Base-by-base conservation (phyloP, 768 basidiomycete species). In the Russula dissimulans region DNA sequence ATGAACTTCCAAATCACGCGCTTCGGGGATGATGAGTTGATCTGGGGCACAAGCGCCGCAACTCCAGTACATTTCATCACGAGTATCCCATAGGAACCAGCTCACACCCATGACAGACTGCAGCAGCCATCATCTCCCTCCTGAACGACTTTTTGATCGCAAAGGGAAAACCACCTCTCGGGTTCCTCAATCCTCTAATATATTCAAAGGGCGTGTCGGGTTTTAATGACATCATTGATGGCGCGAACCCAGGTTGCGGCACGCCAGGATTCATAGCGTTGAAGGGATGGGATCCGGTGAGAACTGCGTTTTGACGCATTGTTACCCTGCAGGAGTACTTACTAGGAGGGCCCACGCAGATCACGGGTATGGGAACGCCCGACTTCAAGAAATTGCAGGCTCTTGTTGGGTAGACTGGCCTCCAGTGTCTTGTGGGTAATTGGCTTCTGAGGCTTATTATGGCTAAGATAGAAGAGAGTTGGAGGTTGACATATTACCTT, bases 191-290 rank as follows among this genome's bases (percentile, higher is more conserved):
- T 65, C 75, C 75, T n/a, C 58, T 72, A 48, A 60, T 76, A 44
- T 75, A 73, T 59, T 57, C 65, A 8, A 64, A 60, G 2, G 69
- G 64, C 45, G 58, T 63, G 3, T 48, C 62, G 5, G 71, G 70
- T 32, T 71, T 76, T 56, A 74, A 73, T 62, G 81, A 67, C 78
- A 84, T 87, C 63, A 76, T 72, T 0, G 79, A 79, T 12, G 85
- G 84, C 6, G 75, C 75, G 3, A 86, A 86, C 67, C 83, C 84
- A 2, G 85, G 85, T 17, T 88, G 86, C 64, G 76, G 77, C 0
- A 82, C 78, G 4, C 69, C 71, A 50, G 83, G 84, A 74, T 71
- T 70, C 56, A 54, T 65, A 17, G 69, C 67, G 11, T 53, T 34
- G 5, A 22, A 15, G 10, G 61, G 66, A 10, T 67, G 66, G 67